Base-by-base conservation (phyloP, 352 stramenopile species). In the Plasmopara halstedii region DNA sequence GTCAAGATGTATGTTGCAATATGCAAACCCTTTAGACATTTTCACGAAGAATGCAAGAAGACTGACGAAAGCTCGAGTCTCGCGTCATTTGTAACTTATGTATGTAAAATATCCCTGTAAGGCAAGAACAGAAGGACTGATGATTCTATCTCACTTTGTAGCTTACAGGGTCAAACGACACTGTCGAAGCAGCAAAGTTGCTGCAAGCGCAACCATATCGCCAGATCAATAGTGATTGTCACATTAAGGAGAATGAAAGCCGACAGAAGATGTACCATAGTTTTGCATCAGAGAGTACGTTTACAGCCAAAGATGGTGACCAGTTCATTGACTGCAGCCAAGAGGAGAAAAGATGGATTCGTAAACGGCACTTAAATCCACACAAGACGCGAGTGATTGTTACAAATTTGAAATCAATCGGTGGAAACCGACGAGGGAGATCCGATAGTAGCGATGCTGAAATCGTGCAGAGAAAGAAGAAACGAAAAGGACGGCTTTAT, bases 401-500 rank as follows among this genome's bases (percentile, higher is more conserved):
- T 18, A 23, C 50, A 8, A 34, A 56, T 13, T 65, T 64, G 40
- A 55, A 50, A 18, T 41, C 41, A 43, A 41, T 35, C 2, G 10
- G 14, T 19, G 15, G 42, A 41, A 39, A 38, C 48, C 42, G 42
- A 18, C 44, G 42, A 18, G 50, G 20, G 33, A 42, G 41, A 40
- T 25, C 39, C 43, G 25, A 56, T 27, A 46, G 38, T 13, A 33
- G 36, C 3, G 56, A 61, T 3, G 18, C 23, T 44, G 51, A 26
- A 11, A 35, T 4, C 13, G 32, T 22, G 23, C 42, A 53, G 21
- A 73, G 62, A 41, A 83, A 78, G 47, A 70, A 83, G 43, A 81
- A 85, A 32, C 73, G 79, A 41, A 88, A 85, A 56, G 62, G 63
- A 52, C 66, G 71, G 10, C 39, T 83, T 15, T 90, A 88, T 51